Evolutionary conservation across 305 asterid genomes (phyloP), one percentile per base, ranked within the genome.

Genomic region (Fraxinus angustifolia): DNA sequence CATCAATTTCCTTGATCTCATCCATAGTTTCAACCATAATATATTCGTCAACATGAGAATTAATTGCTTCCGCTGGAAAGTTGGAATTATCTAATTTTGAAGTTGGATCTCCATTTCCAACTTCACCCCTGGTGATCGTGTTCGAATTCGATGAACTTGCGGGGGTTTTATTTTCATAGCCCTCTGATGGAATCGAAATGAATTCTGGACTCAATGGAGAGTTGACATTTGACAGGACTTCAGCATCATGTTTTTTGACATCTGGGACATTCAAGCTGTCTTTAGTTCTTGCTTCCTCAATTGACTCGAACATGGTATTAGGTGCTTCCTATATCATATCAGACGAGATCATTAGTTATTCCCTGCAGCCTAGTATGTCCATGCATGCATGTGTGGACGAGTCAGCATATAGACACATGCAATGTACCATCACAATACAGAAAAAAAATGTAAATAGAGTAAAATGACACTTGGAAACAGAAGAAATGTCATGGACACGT

Each of bases 1-100:
- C 91, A 78, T 91, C 94, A 67, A 92, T 91, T 87, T 91, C 97
- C 87, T 87, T 86, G 28, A 92, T 89, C 76, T 90, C 93, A 77
- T 88, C 93, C 1, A 79, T 88, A 67, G 91, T 91, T 80, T 90
- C 95, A 78, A 84, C 84, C 77, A 77, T 82, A 84, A 88, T 82
- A 84, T 80, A 88, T 89, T 80, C 74, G 48, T 89, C 86, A 76
- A 62, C 84, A 53, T 40, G 88, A 80, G 90, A 86, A 81, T 78
- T 80, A 84, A 80, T 81, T 62, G 90, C 70, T 77, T 85, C 94
- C 53, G 83, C 73, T 12, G 73, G 73, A 67, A 67, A 67, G n/a
- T 28, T 67, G 73, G 73, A 67, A 67, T 67, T 67, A 67, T 67
- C 36, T 11, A 67, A 67, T 67, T 8, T 11, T 1, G 19, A 67